These are phyloP conservation scores for Helminthosporium solani DNA, from an alignment of 2,329 filamentous ascomycete species.

Conservation along the genomic window DNA sequence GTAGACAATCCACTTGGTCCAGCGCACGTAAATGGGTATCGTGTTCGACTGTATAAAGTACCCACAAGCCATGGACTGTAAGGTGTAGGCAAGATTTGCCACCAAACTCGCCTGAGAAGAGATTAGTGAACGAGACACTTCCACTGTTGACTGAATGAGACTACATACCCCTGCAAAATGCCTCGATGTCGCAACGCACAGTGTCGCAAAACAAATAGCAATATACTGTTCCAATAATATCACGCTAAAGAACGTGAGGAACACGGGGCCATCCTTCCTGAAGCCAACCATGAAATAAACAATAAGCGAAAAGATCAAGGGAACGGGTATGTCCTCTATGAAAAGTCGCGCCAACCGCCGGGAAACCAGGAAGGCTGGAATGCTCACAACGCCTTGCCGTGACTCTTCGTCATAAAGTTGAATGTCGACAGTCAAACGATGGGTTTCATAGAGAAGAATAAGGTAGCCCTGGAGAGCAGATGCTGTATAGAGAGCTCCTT, in stretches of 20 bases:
- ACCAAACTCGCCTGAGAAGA: constrained; percentile 62
- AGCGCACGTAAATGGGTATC: constrained; percentile 75
- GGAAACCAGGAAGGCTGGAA: constrained; percentile 69
- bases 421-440: constrained; percentile 73
- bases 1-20: constrained; percentile 70
- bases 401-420: constrained; percentile 74
- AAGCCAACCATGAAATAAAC: constrained; percentile 80
- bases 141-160: background rate
- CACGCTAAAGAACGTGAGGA: constrained; percentile 71
- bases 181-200: constrained; percentile 64
- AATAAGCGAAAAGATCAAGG: constrained; percentile 68
- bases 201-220: constrained; percentile 68
- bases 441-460: constrained; percentile 73
- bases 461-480: constrained; percentile 74
- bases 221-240: constrained; percentile 72
- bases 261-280: constrained; percentile 61
- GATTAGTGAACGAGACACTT: constrained; percentile 2
- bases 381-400: constrained; percentile 69
- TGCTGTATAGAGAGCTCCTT: constrained; percentile 72
- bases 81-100: constrained; percentile 69
- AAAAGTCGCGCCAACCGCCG: constrained; percentile 67
- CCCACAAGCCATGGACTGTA: constrained; percentile 73
- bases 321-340: constrained; percentile 72
- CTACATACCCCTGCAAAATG: constrained; percentile 70
- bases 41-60: constrained; percentile 74